Base-by-base conservation (phyloP, 805 yeast genomes). In the Candida insectorum region DNA sequence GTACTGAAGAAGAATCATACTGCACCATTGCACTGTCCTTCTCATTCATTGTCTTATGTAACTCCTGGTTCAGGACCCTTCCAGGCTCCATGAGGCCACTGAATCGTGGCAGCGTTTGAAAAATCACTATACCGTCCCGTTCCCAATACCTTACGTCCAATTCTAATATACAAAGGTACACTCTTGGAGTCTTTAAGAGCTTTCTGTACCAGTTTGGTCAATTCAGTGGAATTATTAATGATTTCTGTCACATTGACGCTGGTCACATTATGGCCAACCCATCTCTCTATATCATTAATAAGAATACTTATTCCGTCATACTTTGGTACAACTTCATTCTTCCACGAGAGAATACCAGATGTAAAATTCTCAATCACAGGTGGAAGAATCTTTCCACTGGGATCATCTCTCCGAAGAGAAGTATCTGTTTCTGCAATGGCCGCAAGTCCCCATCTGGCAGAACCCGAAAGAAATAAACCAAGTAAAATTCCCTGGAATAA, bases 391-490 rank as follows among this genome's bases (percentile, higher is more conserved):
- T 49, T 55, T 0, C 77, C 78, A 28, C 76, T 72, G 0, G 94
- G 89, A 46, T 85, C 95, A 13, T 83, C 83, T 44, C 97, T 66
- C 36, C 77, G 54, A 27, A 89, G 55, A 3, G 85, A 71, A 4
- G 69, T 60, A 16, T 73, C 73, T 0, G 96, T 85, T 51, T 91
- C 96, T 1, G 85, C 78, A 36, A 91, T 77, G 10, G 96, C 79
- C 2, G 94, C 97, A 49, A 84, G 79, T 36, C 93, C 97, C 98
- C 98, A 91, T 36, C 94, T 66, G 0, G 94, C 77, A 2, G 86
- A 78, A 0, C 98, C 98, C 15, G 89, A 82, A 5, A 88, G 66
- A 31, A 84, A 70, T 28, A 91, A 63, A 0, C 97, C 98, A 0
- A 86, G 54, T 16, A 91, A 61, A 1, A 91, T 73, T 2, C 97